Evolutionary conservation across 2,329 filamentous ascomycete genomes (phyloP).

Genomic region (Diplodia corticola): DNA sequence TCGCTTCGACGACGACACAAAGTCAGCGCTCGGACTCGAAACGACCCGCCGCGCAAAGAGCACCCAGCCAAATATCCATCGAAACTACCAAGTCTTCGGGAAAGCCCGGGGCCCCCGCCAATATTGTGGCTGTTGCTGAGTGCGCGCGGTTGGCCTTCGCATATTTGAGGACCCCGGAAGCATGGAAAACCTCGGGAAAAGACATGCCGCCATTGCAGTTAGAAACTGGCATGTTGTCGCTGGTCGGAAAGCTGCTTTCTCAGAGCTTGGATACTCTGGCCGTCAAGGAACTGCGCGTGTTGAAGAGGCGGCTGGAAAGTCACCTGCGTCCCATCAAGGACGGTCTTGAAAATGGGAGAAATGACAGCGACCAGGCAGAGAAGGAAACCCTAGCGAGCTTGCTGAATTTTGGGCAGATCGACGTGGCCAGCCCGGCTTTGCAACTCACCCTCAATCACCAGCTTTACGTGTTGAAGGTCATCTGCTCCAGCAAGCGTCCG

Average conservation of each 20-base stretch:
- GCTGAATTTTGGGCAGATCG: constrained; percentile 58
- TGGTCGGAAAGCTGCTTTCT: constrained; percentile 65
- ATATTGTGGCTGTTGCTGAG: constrained; percentile 60
- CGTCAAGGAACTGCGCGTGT: constrained; percentile 64
- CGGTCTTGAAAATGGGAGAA: constrained; percentile 27
- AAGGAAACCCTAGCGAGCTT: constrained; percentile 59
- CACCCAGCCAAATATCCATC: constrained; percentile 61
- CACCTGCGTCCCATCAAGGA: constrained; percentile 28
- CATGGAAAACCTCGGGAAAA: constrained; percentile 51
- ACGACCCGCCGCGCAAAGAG: constrained; percentile 59
- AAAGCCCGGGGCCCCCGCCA: constrained; percentile 33
- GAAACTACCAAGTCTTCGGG: constrained; percentile 48
- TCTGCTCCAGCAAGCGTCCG: constrained; percentile 62
- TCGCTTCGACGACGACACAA: constrained; percentile 24
- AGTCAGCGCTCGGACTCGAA: constrained; percentile 24
- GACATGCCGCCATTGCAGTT: constrained; percentile 65
- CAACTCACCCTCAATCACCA: constrained; percentile 64
- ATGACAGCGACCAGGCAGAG: constrained; percentile 38
- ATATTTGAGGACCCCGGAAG: constrained; percentile 61
- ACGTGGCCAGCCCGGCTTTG: constrained; percentile 35
- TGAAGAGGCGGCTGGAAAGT: constrained; percentile 64
- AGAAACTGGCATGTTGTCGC: constrained; percentile 70
- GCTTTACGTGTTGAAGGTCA: constrained; percentile 63
- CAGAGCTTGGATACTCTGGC: constrained; percentile 68
- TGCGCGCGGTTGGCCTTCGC: constrained; percentile 69